A percentile compares a stretch with the other conserved stretches of the same genome.
Evolutionary conservation across 2,329 filamentous ascomycete species (phyloP).

Genomic region (Diaporthe velutina): DNA sequence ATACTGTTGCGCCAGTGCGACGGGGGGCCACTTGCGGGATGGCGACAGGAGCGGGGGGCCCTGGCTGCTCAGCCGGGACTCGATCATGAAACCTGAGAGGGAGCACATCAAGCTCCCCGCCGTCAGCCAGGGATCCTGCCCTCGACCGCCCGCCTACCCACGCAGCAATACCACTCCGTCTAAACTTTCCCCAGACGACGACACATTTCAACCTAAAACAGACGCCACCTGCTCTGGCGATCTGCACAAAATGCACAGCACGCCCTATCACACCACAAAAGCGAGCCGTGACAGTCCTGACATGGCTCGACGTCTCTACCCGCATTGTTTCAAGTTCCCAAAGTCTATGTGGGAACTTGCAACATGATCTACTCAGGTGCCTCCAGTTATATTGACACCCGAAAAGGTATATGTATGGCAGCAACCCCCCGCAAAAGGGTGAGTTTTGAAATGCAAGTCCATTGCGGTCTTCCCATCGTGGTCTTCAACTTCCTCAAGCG

Average conservation of each 20-base stretch:
- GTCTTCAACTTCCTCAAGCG: not conserved
- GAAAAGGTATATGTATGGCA: slow-evolving; percentile 9
- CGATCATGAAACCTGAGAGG: slow-evolving; percentile 19
- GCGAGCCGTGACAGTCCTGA: slow-evolving; percentile 4
- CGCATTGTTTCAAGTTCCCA: slow-evolving; percentile 25
- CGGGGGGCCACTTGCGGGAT: not conserved
- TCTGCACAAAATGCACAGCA: slow-evolving; percentile 19
- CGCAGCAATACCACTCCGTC: slow-evolving; percentile 27
- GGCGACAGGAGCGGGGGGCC: not conserved
- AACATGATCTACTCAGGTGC: slow-evolving; percentile 6
- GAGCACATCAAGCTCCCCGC: slow-evolving; percentile 1
- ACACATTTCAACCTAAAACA: slow-evolving; percentile 11
- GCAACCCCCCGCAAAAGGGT: not conserved
- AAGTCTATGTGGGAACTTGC: slow-evolving; percentile 19
- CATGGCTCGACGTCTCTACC: slow-evolving; percentile 25
- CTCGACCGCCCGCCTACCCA: not conserved
- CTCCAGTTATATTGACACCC: not conserved
- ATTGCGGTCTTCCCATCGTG: not conserved
- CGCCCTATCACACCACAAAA: slow-evolving; percentile 9
- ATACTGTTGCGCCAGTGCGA: not conserved
- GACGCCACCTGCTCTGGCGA: not conserved
- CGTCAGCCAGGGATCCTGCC: slow-evolving; percentile 11
- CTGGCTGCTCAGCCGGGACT: not conserved
- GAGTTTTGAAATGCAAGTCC: not conserved
- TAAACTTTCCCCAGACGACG: slow-evolving; percentile 9